phyloP scores from a whole-genome alignment of 2,329 filamentous ascomycete species.

The Pleurostoma richardsiae region DNA sequence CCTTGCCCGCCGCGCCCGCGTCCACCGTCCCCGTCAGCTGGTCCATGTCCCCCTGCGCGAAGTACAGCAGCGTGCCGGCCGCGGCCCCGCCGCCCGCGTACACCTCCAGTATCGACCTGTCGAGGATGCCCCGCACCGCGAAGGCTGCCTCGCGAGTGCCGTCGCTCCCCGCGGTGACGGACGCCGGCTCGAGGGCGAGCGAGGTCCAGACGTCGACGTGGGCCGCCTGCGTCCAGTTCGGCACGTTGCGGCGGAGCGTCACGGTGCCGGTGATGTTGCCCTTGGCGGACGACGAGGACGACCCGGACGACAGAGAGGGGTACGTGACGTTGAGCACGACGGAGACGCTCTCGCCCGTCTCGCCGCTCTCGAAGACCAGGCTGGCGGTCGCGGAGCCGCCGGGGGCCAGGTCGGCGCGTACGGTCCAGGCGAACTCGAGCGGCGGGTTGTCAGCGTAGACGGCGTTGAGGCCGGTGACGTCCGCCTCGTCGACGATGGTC shows the following conservation, averaged over 20 bases:
- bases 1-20: background rate
- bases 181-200: background rate
- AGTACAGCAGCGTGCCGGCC: constrained; percentile 45
- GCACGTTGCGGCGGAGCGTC: background rate
- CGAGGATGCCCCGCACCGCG: constrained; percentile 42
- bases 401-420: constrained; percentile 29
- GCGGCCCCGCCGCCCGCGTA: constrained; percentile 47
- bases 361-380: constrained; percentile 33
- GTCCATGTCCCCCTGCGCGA: constrained; percentile 25
- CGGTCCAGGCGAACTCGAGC: background rate
- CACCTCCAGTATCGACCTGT: constrained; percentile 49
- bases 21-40: background rate
- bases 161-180: constrained; percentile 9
- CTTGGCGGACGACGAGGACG: constrained; percentile 18
- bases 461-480: constrained; percentile 14
- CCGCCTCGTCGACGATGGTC: constrained; percentile 43
- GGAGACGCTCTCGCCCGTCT: constrained; percentile 39
- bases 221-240: background rate
- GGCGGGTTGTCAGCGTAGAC: background rate
- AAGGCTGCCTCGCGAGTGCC: background rate
- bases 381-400: constrained; percentile 30
- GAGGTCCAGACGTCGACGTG: background rate
- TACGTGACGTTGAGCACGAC: constrained; percentile 42
- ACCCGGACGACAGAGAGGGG: constrained; percentile 47
- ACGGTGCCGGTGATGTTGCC: constrained; percentile 1